Percentiles rank a stretch among this genome's conserved stretches.
phyloP scores from a whole-genome alignment of 2,329 filamentous ascomycete species.

The Claviceps maximensis region DNA sequence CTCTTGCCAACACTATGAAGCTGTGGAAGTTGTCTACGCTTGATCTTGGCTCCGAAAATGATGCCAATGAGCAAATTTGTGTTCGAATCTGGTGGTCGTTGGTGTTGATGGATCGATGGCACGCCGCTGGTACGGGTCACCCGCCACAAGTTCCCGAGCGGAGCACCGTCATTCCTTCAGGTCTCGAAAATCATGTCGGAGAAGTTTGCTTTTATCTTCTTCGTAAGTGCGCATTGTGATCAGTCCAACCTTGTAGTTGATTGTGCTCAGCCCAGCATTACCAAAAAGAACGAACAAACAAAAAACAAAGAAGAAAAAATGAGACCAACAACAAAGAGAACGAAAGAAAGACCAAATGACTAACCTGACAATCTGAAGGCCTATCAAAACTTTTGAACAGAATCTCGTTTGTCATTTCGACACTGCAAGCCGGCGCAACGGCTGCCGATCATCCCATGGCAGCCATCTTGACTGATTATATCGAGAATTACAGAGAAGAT shows the following conservation, averaged over 20 bases:
- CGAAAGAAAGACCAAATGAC: background rate
- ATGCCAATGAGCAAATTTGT: slow-evolving; percentile 49
- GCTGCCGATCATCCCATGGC: slow-evolving; percentile 22
- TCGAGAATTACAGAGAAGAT: slow-evolving; percentile 52
- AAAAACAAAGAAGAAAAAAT: background rate
- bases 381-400: slow-evolving; percentile 41
- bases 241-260: background rate
- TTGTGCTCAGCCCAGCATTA: background rate
- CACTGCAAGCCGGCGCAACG: slow-evolving; percentile 20
- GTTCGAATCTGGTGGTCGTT: slow-evolving; percentile 60
- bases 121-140: slow-evolving; percentile 52
- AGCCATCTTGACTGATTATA: slow-evolving; percentile 22
- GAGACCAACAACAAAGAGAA: too few relatives aligned
- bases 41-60: slow-evolving; percentile 35
- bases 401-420: slow-evolving; percentile 25
- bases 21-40: slow-evolving; percentile 34
- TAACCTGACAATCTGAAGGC: slow-evolving; percentile 21
- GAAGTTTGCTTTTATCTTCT: slow-evolving; percentile 50
- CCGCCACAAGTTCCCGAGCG: slow-evolving; percentile 50
- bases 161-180: slow-evolving; percentile 44
- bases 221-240: slow-evolving; percentile 32
- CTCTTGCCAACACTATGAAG: slow-evolving; percentile 51
- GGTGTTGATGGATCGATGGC: slow-evolving; percentile 60
- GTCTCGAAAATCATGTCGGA: slow-evolving; percentile 47
- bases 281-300: background rate